phyloP scores from a whole-genome alignment of 106 monocot genomes.

The Posidonia australis region DNA sequence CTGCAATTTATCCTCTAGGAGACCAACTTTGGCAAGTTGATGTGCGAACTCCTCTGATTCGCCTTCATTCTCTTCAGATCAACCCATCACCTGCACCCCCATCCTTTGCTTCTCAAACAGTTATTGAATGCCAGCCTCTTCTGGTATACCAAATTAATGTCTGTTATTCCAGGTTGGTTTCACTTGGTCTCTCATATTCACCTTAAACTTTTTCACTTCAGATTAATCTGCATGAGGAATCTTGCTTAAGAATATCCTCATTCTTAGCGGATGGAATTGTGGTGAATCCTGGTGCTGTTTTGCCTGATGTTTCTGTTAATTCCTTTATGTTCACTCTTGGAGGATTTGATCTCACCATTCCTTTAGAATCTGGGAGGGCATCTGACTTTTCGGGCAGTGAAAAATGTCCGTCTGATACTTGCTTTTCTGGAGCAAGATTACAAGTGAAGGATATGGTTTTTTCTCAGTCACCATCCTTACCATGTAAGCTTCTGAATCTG shows the following conservation, averaged over 20 bases:
- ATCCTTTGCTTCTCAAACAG: slow-evolving; percentile 73
- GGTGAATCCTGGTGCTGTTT: slow-evolving; percentile 50
- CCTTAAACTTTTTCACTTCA: slow-evolving; percentile 22
- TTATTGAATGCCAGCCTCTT: slow-evolving; percentile 78
- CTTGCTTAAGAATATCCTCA: slow-evolving; percentile 79
- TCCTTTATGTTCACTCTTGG: slow-evolving; percentile 57
- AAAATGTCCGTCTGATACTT: slow-evolving; percentile 18
- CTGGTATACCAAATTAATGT: slow-evolving; percentile 31
- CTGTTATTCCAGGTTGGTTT: neutral
- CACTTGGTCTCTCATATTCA: neutral
- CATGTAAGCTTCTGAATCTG: slow-evolving; percentile 75
- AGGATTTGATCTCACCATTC: slow-evolving; percentile 81
- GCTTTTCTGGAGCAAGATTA: slow-evolving; percentile 85
- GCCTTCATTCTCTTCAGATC: slow-evolving; percentile 75
- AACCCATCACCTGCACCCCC: slow-evolving; percentile 77
- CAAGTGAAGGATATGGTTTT: slow-evolving; percentile 66
- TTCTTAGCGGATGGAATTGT: slow-evolving; percentile 95
- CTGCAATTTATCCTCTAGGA: slow-evolving; percentile 86
- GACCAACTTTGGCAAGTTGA: slow-evolving; percentile 35
- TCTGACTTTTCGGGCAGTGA: slow-evolving; percentile 13
- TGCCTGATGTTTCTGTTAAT: slow-evolving; percentile 77
- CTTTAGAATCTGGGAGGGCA: slow-evolving; percentile 34
- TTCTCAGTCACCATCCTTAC: slow-evolving; percentile 61
- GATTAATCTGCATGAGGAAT: slow-evolving; percentile 90
- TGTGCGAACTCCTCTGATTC: slow-evolving; percentile 47